Evolutionary conservation across 345 rosid genomes (phyloP), one percentile per base, ranked within the genome.

Genomic region (Eucalyptus regnans): DNA sequence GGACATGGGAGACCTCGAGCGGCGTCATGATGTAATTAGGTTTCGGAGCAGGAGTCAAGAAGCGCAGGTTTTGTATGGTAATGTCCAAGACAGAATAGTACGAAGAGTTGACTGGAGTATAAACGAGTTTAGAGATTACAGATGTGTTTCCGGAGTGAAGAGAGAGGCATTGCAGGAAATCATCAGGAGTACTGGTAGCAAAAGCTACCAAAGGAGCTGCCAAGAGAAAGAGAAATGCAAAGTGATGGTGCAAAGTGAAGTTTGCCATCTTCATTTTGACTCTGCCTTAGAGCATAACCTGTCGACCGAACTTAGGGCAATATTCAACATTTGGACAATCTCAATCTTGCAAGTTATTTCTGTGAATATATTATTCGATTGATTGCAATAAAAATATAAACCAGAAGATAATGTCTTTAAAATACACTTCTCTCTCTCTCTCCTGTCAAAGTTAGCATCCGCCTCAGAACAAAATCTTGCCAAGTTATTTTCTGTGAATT

Each of bases 21-120:
- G 97, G 95, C 11, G 93, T 92, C 51, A 92, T 44, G 17, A 90
- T 92, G 87, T 87, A 41, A 25, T 37, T 9, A 8, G 94, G 94
- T 88, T 87, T 92, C 10, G 92, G 91, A 71, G 87, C 62, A 12
- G 92, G 90, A 29, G 89, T 88, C 23, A 80, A 22, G 87, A 87
- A 89, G 79, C 90, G 86, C 31, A 60, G 84, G 84, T 91, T 91
- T 52, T 54, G 58, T 33, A 71, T 17, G 44, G 81, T 18, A 71
- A 33, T 43, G 68, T 37, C 22, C 50, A 86, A 23, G 13, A 62
- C 48, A 37, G 89, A 90, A n/a, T 86, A 85, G 51, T 84, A 90
- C 5, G 76, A 54, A 56, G 90, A 87, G 56, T 68, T 88, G 27
- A 15, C n/a, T 14, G 58, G 89, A 41, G 90, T 66, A 71, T 88